A percentile compares a stretch with the other conserved stretches of the same genome.
Evolutionary conservation across 768 basidiomycete genomes (phyloP).

Genomic region (Trametes coccinea): DNA sequence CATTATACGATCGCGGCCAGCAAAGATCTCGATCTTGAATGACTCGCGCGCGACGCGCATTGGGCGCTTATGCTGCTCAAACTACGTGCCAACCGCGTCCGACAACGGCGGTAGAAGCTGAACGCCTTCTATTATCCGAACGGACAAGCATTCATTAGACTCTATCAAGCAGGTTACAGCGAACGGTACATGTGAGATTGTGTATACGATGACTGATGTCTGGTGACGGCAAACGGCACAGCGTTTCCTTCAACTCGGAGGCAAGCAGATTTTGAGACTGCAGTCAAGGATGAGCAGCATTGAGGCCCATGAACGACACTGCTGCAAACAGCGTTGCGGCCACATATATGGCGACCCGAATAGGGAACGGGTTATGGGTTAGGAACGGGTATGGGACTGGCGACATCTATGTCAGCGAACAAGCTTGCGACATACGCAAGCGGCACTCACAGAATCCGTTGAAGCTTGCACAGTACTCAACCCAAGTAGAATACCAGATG

Average conservation of each 20-base stretch:
- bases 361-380: slow-evolving; percentile 52
- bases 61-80: not conserved
- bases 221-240: too few species aligned
- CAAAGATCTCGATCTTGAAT: not conserved
- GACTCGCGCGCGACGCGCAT: not conserved
- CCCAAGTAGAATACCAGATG: slow-evolving; percentile 60
- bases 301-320: slow-evolving; percentile 57
- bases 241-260: too few species aligned
- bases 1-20: not conserved
- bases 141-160: too few species aligned
- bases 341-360: slow-evolving; percentile 61
- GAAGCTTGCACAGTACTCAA: slow-evolving; percentile 62
- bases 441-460: slow-evolving; percentile 60
- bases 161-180: too few species aligned
- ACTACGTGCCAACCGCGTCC: not conserved
- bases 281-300: slow-evolving; percentile 48
- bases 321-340: slow-evolving; percentile 52
- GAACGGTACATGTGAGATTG: too few species aligned
- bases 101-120: too few species aligned
- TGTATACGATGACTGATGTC: too few species aligned
- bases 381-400: slow-evolving; percentile 86
- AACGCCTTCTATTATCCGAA: too few species aligned
- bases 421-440: too few species aligned
- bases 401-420: slow-evolving; percentile 2
- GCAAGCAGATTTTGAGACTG: too few species aligned